Conservation (phyloP, 495 filamentous ascomycete species). For the Penicillium chermesinum region DNA sequence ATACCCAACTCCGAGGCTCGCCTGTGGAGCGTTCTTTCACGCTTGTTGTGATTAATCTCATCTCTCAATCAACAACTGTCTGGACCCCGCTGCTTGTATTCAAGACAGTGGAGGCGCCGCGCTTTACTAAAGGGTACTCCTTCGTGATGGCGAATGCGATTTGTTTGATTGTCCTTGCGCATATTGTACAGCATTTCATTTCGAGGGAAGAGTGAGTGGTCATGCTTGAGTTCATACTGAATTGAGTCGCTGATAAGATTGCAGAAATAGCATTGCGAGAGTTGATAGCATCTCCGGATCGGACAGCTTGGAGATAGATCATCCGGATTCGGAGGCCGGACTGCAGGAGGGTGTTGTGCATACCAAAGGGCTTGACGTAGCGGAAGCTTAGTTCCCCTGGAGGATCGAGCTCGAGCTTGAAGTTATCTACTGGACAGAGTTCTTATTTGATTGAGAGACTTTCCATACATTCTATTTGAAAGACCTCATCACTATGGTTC, state of each 20-base stretch:
- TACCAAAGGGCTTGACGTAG: no score
- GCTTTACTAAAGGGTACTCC: conserved; percentile 38
- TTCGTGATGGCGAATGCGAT: conserved; percentile 44
- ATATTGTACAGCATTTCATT: conserved; percentile 26
- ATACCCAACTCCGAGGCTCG: conserved; percentile 44
- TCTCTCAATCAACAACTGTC: conserved; percentile 44
- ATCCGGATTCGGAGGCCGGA: no score
- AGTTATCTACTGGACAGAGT: no score
- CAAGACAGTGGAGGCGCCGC: conserved; percentile 42
- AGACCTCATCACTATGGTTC: no score
- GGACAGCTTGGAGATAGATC: no score
- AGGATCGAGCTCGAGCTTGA: no score
- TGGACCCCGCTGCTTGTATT: conserved; percentile 37
- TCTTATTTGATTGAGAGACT: no score
- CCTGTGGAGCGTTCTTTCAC: conserved; percentile 54
- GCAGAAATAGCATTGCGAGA: no score
- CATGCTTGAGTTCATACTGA: not conserved
- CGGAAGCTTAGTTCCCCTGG: no score
- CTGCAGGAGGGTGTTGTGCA: no score
- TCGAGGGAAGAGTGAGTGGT: conserved; percentile 21
- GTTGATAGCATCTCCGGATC: no score
- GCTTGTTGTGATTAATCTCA: conserved; percentile 46
- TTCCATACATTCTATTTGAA: no score
- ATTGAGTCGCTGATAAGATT: not conserved
- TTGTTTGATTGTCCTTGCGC: conserved; percentile 36